These are phyloP conservation scores for Leccinum insigne DNA, from an alignment of 1,284 basidiomycete genomes.

Conservation along the genomic window DNA sequence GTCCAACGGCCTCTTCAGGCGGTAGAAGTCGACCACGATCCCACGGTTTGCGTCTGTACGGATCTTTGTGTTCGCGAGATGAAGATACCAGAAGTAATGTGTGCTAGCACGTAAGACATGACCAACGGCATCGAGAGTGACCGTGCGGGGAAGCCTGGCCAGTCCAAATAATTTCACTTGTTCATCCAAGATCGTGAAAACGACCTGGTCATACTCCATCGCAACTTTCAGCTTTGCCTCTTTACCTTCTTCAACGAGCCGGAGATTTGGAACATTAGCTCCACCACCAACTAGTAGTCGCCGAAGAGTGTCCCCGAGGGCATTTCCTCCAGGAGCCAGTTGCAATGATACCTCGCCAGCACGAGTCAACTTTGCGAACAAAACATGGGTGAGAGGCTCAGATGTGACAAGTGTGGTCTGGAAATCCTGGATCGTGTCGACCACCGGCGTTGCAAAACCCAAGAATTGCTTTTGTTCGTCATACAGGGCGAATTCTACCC, in stretches of 20 bases:
- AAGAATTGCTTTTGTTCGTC: not conserved
- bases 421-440: conserved; percentile 14
- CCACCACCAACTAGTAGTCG: not conserved
- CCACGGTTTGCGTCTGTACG: not conserved
- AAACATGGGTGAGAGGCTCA: not conserved
- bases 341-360: conserved; percentile 11
- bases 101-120: conserved; percentile 10
- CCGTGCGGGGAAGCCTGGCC: not conserved
- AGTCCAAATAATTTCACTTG: conserved; percentile 14
- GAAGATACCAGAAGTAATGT: conserved; percentile 25
- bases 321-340: not conserved
- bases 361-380: conserved; percentile 14
- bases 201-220: conserved; percentile 1
- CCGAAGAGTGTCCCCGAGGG: not conserved
- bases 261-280: conserved; percentile 1
- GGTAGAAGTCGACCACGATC: conserved; percentile 8
- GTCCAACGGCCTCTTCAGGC: not conserved
- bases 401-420: conserved; percentile 11
- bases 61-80: conserved; percentile 9
- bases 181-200: conserved; percentile 15
- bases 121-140: not conserved
- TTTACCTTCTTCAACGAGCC: not conserved
- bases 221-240: conserved; percentile 13
- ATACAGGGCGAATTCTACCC: conserved; percentile 17
- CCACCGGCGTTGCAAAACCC: not conserved